Conservation (phyloP, 805 yeast species). For the Nakazawaea ishiwadae region DNA sequence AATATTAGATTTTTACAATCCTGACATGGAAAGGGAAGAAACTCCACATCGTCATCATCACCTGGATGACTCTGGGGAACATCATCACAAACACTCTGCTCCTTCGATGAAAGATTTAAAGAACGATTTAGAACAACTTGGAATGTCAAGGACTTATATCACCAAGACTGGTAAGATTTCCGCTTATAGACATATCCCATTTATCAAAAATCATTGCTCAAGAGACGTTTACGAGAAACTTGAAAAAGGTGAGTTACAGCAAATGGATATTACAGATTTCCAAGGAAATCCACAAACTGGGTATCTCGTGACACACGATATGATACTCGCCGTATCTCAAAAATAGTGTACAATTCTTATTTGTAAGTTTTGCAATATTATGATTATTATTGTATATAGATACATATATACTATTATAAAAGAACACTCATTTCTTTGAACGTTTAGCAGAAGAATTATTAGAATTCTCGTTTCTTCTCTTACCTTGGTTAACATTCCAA, state of each 20-base stretch:
- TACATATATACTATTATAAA: too few species aligned
- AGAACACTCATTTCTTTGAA: neutral
- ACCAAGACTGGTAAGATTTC: neutral
- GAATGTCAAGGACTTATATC: neutral
- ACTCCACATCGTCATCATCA: neutral
- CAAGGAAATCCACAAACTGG: neutral
- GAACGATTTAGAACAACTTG: neutral
- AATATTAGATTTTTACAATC: constrained; percentile 35
- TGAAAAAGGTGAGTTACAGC: neutral
- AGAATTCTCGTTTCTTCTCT: neutral
- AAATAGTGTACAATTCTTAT: neutral
- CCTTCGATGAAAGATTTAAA: neutral
- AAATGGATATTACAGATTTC: neutral
- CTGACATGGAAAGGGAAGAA: constrained; percentile 10
- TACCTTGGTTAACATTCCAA: constrained; percentile 1
- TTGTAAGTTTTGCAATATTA: too few species aligned
- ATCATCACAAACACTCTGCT: neutral
- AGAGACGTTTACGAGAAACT: neutral
- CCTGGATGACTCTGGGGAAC: neutral
- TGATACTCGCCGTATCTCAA: constrained; percentile 2
- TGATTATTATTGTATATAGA: too few species aligned
- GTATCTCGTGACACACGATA: neutral
- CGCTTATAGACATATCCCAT: neutral
- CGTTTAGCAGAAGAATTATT: neutral
- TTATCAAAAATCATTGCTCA: constrained; percentile 6